Conservation (phyloP, 768 basidiomycete genomes). For the Kwoniella newhampshirensis region DNA sequence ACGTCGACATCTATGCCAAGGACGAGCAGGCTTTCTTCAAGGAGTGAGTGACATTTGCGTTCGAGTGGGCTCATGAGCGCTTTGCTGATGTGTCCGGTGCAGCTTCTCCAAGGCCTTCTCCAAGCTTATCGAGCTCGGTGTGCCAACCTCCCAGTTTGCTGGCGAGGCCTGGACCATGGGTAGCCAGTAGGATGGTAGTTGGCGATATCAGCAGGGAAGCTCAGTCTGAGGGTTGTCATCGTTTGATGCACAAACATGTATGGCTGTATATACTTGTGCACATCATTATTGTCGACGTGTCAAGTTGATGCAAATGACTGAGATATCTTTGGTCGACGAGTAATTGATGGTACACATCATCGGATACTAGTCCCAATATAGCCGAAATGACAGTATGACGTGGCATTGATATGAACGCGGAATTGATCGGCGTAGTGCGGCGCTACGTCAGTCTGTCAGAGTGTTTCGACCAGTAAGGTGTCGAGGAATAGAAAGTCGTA, state of each 20-base stretch:
- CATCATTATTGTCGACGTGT: neutral
- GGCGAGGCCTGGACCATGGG: slow-evolving; percentile 76
- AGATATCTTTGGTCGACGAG: too few relatives aligned
- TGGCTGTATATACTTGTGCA: neutral
- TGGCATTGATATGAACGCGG: neutral
- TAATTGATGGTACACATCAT: too few relatives aligned
- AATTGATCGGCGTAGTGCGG: slow-evolving; percentile 17
- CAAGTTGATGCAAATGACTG: too few relatives aligned
- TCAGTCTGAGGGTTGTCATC: too few relatives aligned
- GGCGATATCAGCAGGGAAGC: too few relatives aligned
- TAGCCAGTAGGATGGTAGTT: slow-evolving; percentile 2
- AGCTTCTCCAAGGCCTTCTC: slow-evolving; percentile 80
- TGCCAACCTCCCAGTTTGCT: slow-evolving; percentile 75
- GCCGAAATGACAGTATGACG: slow-evolving; percentile 7
- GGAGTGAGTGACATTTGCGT: slow-evolving; percentile 64
- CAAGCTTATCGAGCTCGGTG: slow-evolving; percentile 88
- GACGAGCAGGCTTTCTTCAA: slow-evolving; percentile 85
- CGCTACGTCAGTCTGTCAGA: slow-evolving; percentile 6
- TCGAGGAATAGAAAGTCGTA: slow-evolving; percentile 4
- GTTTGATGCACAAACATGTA: too few relatives aligned
- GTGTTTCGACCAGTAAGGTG: slow-evolving; percentile 11
- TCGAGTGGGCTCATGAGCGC: neutral
- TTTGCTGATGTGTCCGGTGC: neutral
- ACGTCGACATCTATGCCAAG: slow-evolving; percentile 80
- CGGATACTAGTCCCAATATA: neutral